Conservation (phyloP, 257 asterid genomes). For the Fraxinus americana region DNA sequence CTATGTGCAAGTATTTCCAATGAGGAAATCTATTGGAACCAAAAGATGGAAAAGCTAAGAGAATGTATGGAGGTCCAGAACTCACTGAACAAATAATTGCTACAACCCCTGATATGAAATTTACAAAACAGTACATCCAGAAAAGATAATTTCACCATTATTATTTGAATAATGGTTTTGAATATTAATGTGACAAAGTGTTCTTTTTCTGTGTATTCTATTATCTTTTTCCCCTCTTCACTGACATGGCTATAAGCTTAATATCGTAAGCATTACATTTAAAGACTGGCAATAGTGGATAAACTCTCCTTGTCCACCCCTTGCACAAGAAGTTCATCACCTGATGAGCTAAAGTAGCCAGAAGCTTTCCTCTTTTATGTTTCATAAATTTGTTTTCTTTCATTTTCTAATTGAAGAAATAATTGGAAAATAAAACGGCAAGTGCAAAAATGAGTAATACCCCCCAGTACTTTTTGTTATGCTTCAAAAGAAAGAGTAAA, state of each 20-base stretch:
- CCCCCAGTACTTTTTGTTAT: background rate
- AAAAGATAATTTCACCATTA: conserved; percentile 2
- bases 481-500: conserved; percentile 15
- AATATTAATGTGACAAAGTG: background rate
- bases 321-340: conserved; percentile 84
- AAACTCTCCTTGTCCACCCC: conserved; percentile 98
- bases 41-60: conserved; percentile 22
- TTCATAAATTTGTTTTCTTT: conserved; percentile 55
- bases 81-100: conserved; percentile 17
- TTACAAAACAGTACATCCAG: conserved; percentile 10
- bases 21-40: conserved; percentile 73
- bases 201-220: background rate
- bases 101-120: conserved; percentile 3
- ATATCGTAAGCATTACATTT: background rate
- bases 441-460: too few species aligned
- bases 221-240: background rate
- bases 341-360: conserved; percentile 87
- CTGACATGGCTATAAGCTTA: conserved; percentile 8
- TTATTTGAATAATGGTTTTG: background rate
- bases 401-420: too few species aligned
- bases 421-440: too few species aligned
- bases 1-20: conserved; percentile 68
- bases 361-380: conserved; percentile 77
- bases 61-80: conserved; percentile 2
- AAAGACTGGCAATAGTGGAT: conserved; percentile 19